phyloP scores from a whole-genome alignment of 306 rosid genomes.

The Adenanthera pavonina region DNA sequence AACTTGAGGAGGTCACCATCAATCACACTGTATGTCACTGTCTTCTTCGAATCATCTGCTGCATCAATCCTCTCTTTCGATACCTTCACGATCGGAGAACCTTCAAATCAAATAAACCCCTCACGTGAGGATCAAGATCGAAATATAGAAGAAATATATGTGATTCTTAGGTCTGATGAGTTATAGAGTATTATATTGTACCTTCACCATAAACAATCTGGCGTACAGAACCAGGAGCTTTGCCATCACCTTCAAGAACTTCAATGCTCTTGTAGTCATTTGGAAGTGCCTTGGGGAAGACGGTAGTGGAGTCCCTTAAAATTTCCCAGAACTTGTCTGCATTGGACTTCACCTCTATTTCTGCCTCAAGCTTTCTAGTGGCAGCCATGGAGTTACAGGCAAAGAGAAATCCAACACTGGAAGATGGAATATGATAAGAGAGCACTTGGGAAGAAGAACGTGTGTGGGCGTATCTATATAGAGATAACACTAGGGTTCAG shows the following conservation, averaged over 20 bases:
- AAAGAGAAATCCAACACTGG: background rate
- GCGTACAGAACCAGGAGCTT: constrained; percentile 72
- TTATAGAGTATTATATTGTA: background rate
- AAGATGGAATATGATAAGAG: constrained; percentile 27
- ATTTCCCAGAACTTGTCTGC: constrained; percentile 44
- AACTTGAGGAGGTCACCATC: constrained; percentile 82
- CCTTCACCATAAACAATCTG: constrained; percentile 67
- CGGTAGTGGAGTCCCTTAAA: constrained; percentile 36
- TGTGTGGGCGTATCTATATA: background rate
- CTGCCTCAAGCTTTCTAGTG: constrained; percentile 55
- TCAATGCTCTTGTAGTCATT: constrained; percentile 84
- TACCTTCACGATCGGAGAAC: constrained; percentile 64
- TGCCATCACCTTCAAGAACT: constrained; percentile 82
- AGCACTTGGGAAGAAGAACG: background rate
- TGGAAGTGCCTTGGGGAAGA: constrained; percentile 54
- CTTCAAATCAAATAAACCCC: constrained; percentile 41
- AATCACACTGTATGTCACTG: constrained; percentile 52
- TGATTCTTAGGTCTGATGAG: too few relatives aligned
- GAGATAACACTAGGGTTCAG: background rate
- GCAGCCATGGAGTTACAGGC: constrained; percentile 31
- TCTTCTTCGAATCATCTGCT: constrained; percentile 63
- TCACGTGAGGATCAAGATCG: background rate
- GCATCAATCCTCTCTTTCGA: constrained; percentile 65
- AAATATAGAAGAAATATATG: too few relatives aligned
- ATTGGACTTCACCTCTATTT: constrained; percentile 42